phyloP scores from a whole-genome alignment of 164 flowering plant species.

The Macadamia tetraphylla region DNA sequence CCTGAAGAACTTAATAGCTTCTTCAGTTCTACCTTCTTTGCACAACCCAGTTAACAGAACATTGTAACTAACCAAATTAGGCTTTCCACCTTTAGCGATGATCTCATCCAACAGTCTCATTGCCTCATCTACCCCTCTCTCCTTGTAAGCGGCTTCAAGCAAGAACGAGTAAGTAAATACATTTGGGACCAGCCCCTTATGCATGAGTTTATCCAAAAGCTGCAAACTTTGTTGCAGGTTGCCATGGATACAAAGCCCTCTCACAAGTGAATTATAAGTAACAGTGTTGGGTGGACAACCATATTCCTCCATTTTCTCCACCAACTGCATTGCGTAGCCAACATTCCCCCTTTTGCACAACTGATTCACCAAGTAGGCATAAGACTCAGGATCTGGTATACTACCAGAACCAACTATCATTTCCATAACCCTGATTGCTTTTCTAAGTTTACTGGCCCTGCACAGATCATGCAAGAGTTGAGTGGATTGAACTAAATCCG shows the following conservation, averaged over 20 bases:
- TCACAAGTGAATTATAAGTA: conserved; percentile 72
- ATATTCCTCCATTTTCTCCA: conserved; percentile 70
- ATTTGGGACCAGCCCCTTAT: conserved; percentile 70
- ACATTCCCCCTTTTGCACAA: conserved; percentile 74
- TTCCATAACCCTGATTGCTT: conserved; percentile 71
- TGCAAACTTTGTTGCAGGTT: conserved; percentile 59
- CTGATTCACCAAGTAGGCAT: conserved; percentile 56
- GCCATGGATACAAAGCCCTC: conserved; percentile 72
- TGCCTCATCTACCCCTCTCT: conserved; percentile 77
- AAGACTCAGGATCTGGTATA: conserved; percentile 53
- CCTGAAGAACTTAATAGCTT: conserved; percentile 62
- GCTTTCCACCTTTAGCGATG: conserved; percentile 65
- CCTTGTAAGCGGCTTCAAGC: conserved; percentile 81
- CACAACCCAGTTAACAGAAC: conserved; percentile 80
- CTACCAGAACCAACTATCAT: conserved; percentile 60
- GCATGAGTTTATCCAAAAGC: conserved; percentile 53
- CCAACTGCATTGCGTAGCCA: conserved; percentile 82
- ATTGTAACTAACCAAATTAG: conserved; percentile 84
- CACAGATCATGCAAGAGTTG: conserved; percentile 73
- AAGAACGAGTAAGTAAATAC: conserved; percentile 73
- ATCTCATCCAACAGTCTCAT: conserved; percentile 66
- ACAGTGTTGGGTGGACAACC: conserved; percentile 56
- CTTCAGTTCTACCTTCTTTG: conserved; percentile 71
- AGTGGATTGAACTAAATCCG: conserved; percentile 61
- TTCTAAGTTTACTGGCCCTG: conserved; percentile 51